Conservation (phyloP, 164 flowering plant species). For the Saururus chinensis region DNA sequence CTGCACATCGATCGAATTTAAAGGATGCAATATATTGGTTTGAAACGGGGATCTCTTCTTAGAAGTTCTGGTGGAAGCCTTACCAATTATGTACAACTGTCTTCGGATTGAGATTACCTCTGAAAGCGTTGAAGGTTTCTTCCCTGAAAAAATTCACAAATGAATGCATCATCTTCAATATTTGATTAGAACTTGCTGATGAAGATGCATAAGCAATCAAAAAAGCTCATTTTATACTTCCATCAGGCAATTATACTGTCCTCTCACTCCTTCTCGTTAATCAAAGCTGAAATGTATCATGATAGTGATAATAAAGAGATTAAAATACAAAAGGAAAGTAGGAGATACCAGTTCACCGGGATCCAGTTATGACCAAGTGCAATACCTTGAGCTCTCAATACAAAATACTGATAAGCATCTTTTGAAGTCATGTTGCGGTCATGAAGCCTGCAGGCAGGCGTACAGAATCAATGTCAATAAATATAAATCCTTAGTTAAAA, state of each 20-base stretch:
- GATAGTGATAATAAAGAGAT: neutral
- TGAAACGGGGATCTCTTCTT: neutral
- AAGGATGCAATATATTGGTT: neutral
- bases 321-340: neutral
- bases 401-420: conserved; percentile 90
- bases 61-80: conserved; percentile 11
- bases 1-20: conserved; percentile 21
- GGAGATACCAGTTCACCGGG: conserved; percentile 82
- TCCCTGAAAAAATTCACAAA: conserved; percentile 45
- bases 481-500: neutral
- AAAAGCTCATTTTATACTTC: neutral
- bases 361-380: conserved; percentile 61
- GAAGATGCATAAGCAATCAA: neutral
- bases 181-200: neutral
- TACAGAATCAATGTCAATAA: neutral
- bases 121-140: conserved; percentile 82
- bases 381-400: conserved; percentile 71
- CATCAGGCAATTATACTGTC: neutral
- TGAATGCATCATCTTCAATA: neutral
- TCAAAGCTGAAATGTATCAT: neutral
- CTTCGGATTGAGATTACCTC: conserved; percentile 49
- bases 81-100: conserved; percentile 96
- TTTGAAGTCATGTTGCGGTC: conserved; percentile 58
- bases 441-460: conserved; percentile 62
- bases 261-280: too few species aligned